Conservation (phyloP, 306 rosid genomes). For the Coriaria nepalensis region DNA sequence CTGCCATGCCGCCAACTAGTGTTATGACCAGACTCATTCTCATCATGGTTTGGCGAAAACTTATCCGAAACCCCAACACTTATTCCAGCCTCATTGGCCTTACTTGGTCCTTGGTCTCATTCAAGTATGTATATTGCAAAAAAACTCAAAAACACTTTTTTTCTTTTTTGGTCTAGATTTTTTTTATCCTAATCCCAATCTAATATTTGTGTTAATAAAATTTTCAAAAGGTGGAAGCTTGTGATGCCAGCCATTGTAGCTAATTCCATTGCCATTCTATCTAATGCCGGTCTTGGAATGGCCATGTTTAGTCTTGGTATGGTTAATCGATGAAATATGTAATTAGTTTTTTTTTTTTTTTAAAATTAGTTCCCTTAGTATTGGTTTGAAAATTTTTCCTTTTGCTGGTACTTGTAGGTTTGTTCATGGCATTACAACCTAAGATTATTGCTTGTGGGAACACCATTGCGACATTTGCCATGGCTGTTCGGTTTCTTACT, state of each 20-base stretch:
- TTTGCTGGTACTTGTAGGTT: conserved; percentile 24
- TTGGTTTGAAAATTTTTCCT: background rate
- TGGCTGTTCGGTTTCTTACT: conserved; percentile 63
- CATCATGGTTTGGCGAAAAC: conserved; percentile 80
- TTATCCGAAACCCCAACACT: conserved; percentile 72
- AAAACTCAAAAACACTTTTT: background rate
- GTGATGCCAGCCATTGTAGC: conserved; percentile 72
- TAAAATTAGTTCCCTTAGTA: background rate
- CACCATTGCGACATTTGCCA: conserved; percentile 53
- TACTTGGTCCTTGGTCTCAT: conserved; percentile 72
- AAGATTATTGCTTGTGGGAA: conserved; percentile 73
- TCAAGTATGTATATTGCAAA: conserved; percentile 26
- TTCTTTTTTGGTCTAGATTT: background rate
- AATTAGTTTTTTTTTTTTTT: background rate
- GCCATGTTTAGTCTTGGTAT: conserved; percentile 93
- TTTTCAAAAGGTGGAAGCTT: conserved; percentile 45
- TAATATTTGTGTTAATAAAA: no score
- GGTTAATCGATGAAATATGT: no score
- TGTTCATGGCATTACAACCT: conserved; percentile 88
- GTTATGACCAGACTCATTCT: conserved; percentile 74
- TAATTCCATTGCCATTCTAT: conserved; percentile 49
- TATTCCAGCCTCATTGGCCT: conserved; percentile 80
- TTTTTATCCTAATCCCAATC: background rate
- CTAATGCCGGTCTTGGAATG: conserved; percentile 88
- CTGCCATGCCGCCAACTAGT: conserved; percentile 66